phyloP scores from a whole-genome alignment of 768 basidiomycete species.

The Pleurotus tuoliensis region DNA sequence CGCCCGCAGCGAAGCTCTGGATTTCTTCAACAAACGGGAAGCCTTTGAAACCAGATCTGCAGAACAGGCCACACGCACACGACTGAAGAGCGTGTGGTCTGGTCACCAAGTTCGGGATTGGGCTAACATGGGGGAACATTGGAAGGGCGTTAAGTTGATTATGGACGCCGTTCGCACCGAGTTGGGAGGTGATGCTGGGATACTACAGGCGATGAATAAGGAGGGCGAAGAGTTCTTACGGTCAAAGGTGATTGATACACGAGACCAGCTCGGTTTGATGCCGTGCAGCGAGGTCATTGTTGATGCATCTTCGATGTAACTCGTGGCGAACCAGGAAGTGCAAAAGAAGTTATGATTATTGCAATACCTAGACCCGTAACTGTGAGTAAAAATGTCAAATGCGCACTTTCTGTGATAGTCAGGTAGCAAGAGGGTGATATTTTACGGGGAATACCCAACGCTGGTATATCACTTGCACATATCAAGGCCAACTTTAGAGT shows the following conservation, averaged over 20 bases:
- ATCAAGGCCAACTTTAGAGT: conserved; percentile 57
- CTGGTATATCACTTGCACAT: conserved; percentile 21
- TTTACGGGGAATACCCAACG: background rate
- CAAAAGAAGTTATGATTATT: no score
- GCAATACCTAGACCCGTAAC: no score
- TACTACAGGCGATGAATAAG: conserved; percentile 33
- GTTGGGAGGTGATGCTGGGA: conserved; percentile 44
- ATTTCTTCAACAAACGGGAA: conserved; percentile 46
- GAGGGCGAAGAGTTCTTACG: conserved; percentile 34
- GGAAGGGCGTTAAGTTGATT: conserved; percentile 43
- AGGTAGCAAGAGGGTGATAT: no score
- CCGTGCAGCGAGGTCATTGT: background rate
- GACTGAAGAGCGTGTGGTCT: conserved; percentile 42
- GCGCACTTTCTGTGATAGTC: no score
- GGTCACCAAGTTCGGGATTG: conserved; percentile 52
- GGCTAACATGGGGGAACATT: conserved; percentile 40
- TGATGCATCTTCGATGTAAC: no score
- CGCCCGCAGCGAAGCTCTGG: conserved; percentile 42
- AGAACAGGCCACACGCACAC: conserved; percentile 23
- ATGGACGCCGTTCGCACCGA: conserved; percentile 47
- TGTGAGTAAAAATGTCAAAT: no score
- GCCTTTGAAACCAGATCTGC: conserved; percentile 37
- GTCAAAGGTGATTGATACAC: conserved; percentile 32
- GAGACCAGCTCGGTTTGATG: conserved; percentile 22
- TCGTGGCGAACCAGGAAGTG: no score